phyloP scores from a whole-genome alignment of 345 rosid species.

The Pseudoturritis turrita region DNA sequence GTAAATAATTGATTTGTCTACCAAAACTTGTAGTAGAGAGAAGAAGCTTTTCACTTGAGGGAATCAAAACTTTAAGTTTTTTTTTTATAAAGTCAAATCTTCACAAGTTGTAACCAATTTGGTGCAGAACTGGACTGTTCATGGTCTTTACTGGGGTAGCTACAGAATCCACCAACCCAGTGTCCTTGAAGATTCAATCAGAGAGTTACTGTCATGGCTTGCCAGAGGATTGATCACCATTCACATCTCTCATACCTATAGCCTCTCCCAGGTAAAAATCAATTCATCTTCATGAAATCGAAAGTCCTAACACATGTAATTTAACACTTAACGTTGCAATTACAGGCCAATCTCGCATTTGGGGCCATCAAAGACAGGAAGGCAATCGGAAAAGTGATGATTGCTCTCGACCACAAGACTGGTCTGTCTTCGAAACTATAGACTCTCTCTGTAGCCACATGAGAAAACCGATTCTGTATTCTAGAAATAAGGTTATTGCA shows the following conservation, averaged over 20 bases:
- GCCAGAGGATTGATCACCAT: slow-evolving; percentile 56
- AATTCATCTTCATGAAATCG: neutral
- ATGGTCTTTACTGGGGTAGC: slow-evolving; percentile 98
- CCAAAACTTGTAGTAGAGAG: neutral
- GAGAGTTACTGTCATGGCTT: slow-evolving; percentile 80
- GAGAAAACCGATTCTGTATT: neutral
- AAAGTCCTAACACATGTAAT: neutral
- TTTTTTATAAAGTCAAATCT: too few species aligned
- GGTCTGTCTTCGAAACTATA: slow-evolving; percentile 58
- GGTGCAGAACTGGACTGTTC: slow-evolving; percentile 93
- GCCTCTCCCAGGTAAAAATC: slow-evolving; percentile 56
- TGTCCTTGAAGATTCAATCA: slow-evolving; percentile 66
- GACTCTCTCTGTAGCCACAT: neutral
- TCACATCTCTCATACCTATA: slow-evolving; percentile 70
- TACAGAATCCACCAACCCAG: slow-evolving; percentile 52
- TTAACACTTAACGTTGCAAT: neutral
- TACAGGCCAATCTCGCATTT: slow-evolving; percentile 82
- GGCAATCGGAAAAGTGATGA: slow-evolving; percentile 88
- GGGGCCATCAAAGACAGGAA: slow-evolving; percentile 77
- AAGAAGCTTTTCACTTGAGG: slow-evolving; percentile 3
- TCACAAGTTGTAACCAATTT: slow-evolving; percentile 6
- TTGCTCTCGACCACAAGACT: slow-evolving; percentile 42
- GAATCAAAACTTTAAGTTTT: neutral
- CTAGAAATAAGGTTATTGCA: slow-evolving; percentile 3
- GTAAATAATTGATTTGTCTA: slow-evolving; percentile 36